A percentile compares a stretch with the other conserved stretches of the same genome.
These are phyloP conservation scores for Bolboschoenus planiculmis DNA, from an alignment of 176 grass and related monocot genomes.

Conservation along the genomic window DNA sequence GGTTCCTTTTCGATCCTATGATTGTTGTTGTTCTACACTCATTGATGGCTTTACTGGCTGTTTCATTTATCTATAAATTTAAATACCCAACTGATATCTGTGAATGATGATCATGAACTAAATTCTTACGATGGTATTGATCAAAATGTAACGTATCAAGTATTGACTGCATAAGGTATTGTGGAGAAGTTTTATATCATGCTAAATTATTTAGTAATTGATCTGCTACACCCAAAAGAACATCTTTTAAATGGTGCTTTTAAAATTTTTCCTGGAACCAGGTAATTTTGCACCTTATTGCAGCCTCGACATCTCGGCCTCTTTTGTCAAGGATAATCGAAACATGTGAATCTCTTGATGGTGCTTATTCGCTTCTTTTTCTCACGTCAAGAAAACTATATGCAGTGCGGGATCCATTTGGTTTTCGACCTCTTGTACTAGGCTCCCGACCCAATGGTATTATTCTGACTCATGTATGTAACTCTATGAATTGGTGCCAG, in stretches of 20 bases:
- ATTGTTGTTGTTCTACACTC: background rate
- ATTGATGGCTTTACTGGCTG: background rate
- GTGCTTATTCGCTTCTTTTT: conserved; percentile 85
- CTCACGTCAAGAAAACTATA: conserved; percentile 73
- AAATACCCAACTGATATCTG: background rate
- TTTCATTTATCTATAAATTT: background rate
- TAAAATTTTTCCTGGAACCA: background rate
- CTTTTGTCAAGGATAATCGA: conserved; percentile 71
- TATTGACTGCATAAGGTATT: background rate
- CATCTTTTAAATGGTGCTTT: background rate
- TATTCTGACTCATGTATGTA: background rate
- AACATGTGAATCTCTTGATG: conserved; percentile 58
- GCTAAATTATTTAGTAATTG: background rate
- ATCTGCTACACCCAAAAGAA: background rate
- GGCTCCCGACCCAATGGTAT: conserved; percentile 65
- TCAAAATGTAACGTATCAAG: background rate
- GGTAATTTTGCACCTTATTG: conserved; percentile 93
- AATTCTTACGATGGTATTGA: background rate
- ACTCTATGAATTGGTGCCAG: background rate
- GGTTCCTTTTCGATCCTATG: background rate
- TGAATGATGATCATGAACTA: background rate
- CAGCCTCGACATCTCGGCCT: conserved; percentile 59
- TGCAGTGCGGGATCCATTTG: conserved; percentile 70
- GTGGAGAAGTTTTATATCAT: background rate
- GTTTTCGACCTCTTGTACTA: conserved; percentile 86